phyloP scores from a whole-genome alignment of 495 filamentous ascomycete genomes.

The Diplogelasinospora grovesii region DNA sequence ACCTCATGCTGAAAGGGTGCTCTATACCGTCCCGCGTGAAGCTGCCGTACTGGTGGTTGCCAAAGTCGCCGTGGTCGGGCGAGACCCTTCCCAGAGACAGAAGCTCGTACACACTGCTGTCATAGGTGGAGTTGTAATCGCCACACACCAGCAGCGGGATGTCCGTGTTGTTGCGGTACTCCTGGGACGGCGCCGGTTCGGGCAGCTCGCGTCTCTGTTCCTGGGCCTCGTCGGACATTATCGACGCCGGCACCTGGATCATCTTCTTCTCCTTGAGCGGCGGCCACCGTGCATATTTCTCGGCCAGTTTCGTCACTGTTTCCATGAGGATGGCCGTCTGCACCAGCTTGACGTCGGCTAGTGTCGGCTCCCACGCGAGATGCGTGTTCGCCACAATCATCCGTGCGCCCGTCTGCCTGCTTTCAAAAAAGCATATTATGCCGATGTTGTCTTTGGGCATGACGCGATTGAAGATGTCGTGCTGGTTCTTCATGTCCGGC shows the following conservation, averaged over 20 bases:
- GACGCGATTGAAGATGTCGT: conserved; percentile 94
- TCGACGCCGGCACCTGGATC: conserved; percentile 55
- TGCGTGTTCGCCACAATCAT: conserved; percentile 91
- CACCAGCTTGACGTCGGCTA: conserved; percentile 88
- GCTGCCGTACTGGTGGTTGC: conserved; percentile 69
- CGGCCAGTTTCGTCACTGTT: conserved; percentile 71
- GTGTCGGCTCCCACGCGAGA: conserved; percentile 86
- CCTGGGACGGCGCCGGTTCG: conserved; percentile 49
- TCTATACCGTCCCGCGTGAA: conserved; percentile 86
- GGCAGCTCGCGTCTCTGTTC: conserved; percentile 28
- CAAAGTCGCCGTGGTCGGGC: conserved; percentile 69
- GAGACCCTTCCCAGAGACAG: conserved; percentile 66
- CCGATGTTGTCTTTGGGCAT: conserved; percentile 98
- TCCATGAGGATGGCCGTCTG: conserved; percentile 95
- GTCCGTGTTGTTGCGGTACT: conserved; percentile 76
- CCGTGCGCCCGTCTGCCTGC: conserved; percentile 74
- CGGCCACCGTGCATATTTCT: conserved; percentile 71
- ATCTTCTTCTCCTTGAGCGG: conserved; percentile 72
- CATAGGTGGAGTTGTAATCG: conserved; percentile 86
- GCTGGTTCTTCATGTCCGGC: conserved; percentile 88
- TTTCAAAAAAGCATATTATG: conserved; percentile 84
- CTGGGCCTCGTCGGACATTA: conserved; percentile 38
- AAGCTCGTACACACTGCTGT: conserved; percentile 83
- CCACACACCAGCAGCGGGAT: conserved; percentile 90
- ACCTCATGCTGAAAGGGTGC: conserved; percentile 90